phyloP scores from a whole-genome alignment of 257 asterid genomes.

The Primulina eburnea region DNA sequence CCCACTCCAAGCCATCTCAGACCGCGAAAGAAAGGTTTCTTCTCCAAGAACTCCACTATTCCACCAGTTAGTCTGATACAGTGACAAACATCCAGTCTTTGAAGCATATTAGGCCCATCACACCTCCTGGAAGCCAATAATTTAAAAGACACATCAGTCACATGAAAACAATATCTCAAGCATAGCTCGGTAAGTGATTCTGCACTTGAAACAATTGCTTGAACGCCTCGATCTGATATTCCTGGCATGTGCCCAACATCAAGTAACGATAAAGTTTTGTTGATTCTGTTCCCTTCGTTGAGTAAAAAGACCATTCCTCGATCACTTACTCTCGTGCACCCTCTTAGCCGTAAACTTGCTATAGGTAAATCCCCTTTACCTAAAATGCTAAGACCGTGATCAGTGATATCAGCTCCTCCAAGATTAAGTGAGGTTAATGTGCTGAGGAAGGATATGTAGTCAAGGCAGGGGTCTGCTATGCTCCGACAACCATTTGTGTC shows the following conservation, averaged over 20 bases:
- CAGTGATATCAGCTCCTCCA: constrained; percentile 75
- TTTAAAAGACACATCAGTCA: constrained; percentile 48
- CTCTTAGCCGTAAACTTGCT: constrained; percentile 52
- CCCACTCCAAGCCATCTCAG: constrained; percentile 73
- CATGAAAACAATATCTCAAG: constrained; percentile 60
- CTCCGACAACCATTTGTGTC: constrained; percentile 67
- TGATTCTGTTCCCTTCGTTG: constrained; percentile 38
- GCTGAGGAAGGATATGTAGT: constrained; percentile 41
- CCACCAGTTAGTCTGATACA: constrained; percentile 48
- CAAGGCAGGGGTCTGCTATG: constrained; percentile 58
- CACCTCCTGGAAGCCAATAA: constrained; percentile 40
- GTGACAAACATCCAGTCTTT: constrained; percentile 51
- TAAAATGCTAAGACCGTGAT: constrained; percentile 54
- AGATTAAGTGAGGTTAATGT: constrained; percentile 57
- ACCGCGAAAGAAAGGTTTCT: constrained; percentile 45
- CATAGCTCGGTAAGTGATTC: constrained; percentile 59
- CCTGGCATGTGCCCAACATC: constrained; percentile 75
- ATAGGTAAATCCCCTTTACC: constrained; percentile 50
- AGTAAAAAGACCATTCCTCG: constrained; percentile 54
- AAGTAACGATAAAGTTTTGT: constrained; percentile 43
- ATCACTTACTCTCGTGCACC: constrained; percentile 64
- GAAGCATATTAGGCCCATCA: constrained; percentile 32
- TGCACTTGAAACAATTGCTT: constrained; percentile 43
- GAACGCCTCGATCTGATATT: constrained; percentile 57
- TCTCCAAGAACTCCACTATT: constrained; percentile 31